These are phyloP conservation scores for Xanthoconium purpureum DNA, from an alignment of 768 basidiomycete genomes.

Conservation along the genomic window DNA sequence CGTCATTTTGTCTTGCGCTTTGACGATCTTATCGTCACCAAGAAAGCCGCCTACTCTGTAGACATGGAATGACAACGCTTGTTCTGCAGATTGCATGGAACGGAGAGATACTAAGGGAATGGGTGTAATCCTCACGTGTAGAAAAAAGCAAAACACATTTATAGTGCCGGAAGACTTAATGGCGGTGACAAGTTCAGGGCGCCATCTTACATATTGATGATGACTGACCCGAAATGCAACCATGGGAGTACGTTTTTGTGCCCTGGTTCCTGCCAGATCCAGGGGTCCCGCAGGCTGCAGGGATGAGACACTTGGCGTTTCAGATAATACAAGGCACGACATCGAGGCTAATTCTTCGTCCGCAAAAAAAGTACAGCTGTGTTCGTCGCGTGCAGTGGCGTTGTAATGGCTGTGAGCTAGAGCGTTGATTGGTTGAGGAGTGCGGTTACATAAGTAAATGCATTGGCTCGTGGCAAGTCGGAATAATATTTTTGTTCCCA, in stretches of 20 bases:
- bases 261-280: background rate
- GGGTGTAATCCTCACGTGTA: background rate
- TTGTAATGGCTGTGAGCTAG: too few relatives aligned
- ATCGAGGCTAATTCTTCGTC: too few relatives aligned
- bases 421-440: too few relatives aligned
- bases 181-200: background rate
- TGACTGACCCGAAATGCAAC: background rate
- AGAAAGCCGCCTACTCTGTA: conserved; percentile 25
- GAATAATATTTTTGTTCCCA: conserved; percentile 31
- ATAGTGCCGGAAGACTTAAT: background rate
- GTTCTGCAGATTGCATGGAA: conserved; percentile 4
- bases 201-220: background rate
- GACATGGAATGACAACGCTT: conserved; percentile 21
- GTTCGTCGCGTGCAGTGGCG: too few relatives aligned
- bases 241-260: background rate
- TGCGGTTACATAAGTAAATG: conserved; percentile 17
- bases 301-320: background rate
- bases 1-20: conserved; percentile 24
- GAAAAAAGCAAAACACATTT: background rate
- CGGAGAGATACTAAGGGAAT: background rate
- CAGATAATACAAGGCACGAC: too few relatives aligned
- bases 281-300: background rate
- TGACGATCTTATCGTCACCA: conserved; percentile 25
- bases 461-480: conserved; percentile 28
- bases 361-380: too few relatives aligned